phyloP scores from a whole-genome alignment of 2,329 filamentous ascomycete genomes.

The Fusarium irregulare region DNA sequence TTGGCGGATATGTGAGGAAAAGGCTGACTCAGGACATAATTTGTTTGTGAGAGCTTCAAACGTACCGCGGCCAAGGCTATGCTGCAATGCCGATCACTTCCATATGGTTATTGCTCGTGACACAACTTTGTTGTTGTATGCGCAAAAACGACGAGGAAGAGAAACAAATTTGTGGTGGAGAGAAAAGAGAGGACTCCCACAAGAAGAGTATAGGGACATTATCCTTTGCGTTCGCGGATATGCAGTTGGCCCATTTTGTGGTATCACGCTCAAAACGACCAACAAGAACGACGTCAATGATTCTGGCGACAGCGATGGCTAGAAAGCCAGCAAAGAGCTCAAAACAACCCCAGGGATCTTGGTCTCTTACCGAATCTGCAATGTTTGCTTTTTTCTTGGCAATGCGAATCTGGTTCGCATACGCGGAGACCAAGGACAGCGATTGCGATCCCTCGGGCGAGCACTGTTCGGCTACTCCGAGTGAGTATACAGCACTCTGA shows the following conservation, averaged over 20 bases:
- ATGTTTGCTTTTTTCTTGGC: conserved; percentile 3
- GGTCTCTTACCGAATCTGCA: background rate
- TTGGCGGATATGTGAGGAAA: background rate
- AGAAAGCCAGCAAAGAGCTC: background rate
- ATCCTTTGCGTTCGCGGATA: background rate
- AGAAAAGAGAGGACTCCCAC: background rate
- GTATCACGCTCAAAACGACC: background rate
- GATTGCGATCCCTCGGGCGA: background rate
- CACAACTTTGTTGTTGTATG: background rate
- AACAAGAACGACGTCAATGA: background rate
- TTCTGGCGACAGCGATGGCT: background rate
- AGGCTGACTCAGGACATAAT: background rate
- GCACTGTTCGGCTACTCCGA: conserved; percentile 2
- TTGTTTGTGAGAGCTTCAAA: background rate
- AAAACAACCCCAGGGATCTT: background rate
- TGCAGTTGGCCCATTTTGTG: background rate
- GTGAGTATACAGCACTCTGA: too few species aligned
- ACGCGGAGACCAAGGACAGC: background rate
- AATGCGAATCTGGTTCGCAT: background rate
- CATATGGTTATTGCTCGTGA: background rate
- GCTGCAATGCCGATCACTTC: background rate
- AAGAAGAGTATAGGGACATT: background rate
- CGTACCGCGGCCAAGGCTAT: background rate
- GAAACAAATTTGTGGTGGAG: background rate
- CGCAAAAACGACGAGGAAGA: background rate